phyloP scores from a whole-genome alignment of 768 basidiomycete species.

The Polyporus arcularius region DNA sequence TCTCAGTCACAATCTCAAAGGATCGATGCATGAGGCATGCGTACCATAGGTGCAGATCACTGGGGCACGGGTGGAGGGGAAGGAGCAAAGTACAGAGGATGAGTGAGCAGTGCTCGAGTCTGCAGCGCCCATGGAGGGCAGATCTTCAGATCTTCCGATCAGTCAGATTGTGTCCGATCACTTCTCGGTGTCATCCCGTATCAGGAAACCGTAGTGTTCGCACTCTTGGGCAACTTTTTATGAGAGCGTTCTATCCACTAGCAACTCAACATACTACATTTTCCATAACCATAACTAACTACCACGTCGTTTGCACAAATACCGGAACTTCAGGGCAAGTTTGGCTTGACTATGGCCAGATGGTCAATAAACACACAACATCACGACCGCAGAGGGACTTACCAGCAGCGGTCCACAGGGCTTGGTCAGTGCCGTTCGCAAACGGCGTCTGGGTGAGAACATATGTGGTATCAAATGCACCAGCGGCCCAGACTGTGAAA shows the following conservation, averaged over 20 bases:
- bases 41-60: neutral
- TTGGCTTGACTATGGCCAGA: neutral
- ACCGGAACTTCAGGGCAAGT: neutral
- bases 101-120: neutral
- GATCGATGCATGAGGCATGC: neutral
- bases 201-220: neutral
- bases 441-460: conserved; percentile 50
- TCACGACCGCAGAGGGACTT: conserved; percentile 14
- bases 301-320: neutral
- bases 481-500: conserved; percentile 57
- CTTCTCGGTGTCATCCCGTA: neutral
- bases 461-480: conserved; percentile 52
- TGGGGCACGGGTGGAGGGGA: neutral
- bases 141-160: conserved; percentile 15
- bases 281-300: neutral
- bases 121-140: neutral
- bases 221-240: neutral
- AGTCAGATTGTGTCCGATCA: conserved; percentile 15
- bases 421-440: conserved; percentile 48
- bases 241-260: neutral
- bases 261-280: neutral
- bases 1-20: neutral
- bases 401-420: conserved; percentile 45
- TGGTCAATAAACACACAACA: neutral
- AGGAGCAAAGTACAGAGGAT: neutral